Percentiles rank a stretch among this genome's conserved stretches.
Evolutionary conservation across 257 asterid species (phyloP).

Genomic region (Primulina tabacum): DNA sequence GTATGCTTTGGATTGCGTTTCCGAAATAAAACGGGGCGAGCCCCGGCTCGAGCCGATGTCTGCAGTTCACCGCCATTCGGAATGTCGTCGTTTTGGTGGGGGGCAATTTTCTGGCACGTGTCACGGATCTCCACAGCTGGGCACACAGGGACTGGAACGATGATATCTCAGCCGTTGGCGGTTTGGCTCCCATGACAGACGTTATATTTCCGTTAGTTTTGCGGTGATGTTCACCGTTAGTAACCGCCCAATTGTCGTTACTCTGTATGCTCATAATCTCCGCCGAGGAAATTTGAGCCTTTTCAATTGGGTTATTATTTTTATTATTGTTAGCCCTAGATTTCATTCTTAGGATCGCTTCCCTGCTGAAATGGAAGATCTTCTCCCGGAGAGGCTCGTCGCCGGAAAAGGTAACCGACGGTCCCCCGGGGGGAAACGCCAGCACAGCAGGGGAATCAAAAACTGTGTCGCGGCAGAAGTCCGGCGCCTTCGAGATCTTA

Average conservation of each 20-base stretch:
- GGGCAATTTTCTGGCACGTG: constrained; percentile 63
- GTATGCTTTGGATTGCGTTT: constrained; percentile 83
- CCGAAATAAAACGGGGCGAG: constrained; percentile 80
- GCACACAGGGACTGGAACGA: constrained; percentile 84
- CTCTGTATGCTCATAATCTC: constrained; percentile 40
- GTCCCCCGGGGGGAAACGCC: constrained; percentile 65
- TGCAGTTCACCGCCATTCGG: constrained; percentile 90
- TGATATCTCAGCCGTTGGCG: constrained; percentile 60
- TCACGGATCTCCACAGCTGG: constrained; percentile 83
- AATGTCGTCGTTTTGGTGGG: constrained; percentile 67
- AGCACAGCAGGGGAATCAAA: constrained; percentile 68
- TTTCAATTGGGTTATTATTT: constrained; percentile 34
- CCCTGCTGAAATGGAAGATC: constrained; percentile 75
- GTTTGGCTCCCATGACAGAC: constrained; percentile 19
- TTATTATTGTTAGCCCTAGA: constrained; percentile 42
- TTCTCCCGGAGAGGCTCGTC: constrained; percentile 72
- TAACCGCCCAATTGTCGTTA: constrained; percentile 38
- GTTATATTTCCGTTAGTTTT: constrained; percentile 48
- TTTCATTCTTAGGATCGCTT: constrained; percentile 59
- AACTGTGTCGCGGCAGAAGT: constrained; percentile 58
- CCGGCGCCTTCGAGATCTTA: constrained; percentile 48
- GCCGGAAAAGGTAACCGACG: constrained; percentile 73
- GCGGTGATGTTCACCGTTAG: constrained; percentile 27
- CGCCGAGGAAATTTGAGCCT: constrained; percentile 20
- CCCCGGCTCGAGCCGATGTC: constrained; percentile 74